Percentiles rank a stretch among this genome's conserved stretches.
Conservation (phyloP, 2,329 filamentous ascomycete genomes). For the Epichloe typhina region DNA sequence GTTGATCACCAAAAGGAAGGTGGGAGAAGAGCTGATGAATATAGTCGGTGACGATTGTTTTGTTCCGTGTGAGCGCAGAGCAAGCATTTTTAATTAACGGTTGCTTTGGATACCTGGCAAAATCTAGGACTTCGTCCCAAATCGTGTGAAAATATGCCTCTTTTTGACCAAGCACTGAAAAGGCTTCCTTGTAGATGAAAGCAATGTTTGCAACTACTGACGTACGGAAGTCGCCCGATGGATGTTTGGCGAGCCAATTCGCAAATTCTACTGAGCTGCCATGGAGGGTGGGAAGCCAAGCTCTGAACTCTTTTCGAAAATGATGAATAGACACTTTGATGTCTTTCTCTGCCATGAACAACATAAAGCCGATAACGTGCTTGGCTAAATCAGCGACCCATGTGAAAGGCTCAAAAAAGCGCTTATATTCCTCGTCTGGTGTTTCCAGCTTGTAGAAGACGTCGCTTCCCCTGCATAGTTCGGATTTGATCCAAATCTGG, state of each 20-base stretch:
- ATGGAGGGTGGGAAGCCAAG: constrained; percentile 41
- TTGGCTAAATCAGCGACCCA: constrained; percentile 63
- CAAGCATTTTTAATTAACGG: neutral
- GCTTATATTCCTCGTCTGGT: constrained; percentile 46
- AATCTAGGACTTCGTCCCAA: constrained; percentile 38
- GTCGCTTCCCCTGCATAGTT: constrained; percentile 21
- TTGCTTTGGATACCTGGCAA: constrained; percentile 20
- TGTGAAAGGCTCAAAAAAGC: constrained; percentile 49
- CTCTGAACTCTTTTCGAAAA: constrained; percentile 44
- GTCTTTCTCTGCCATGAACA: constrained; percentile 16
- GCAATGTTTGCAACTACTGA: constrained; percentile 44
- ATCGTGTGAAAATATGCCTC: constrained; percentile 27
- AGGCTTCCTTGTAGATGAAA: constrained; percentile 54
- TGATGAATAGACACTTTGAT: constrained; percentile 34
- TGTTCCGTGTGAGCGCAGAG: constrained; percentile 5
- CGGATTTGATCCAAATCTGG: constrained; percentile 52
- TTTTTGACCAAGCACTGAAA: constrained; percentile 28
- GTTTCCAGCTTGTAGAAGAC: constrained; percentile 51
- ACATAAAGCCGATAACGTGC: constrained; percentile 56
- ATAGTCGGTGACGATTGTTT: constrained; percentile 59
- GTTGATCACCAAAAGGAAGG: constrained; percentile 42
- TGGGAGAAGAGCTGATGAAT: constrained; percentile 50
- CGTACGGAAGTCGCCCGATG: constrained; percentile 46
- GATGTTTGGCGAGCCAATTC: constrained; percentile 39
- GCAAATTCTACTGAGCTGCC: constrained; percentile 26